Evolutionary conservation across 768 basidiomycete species (phyloP).

Genomic region (Tylopilus sp.): DNA sequence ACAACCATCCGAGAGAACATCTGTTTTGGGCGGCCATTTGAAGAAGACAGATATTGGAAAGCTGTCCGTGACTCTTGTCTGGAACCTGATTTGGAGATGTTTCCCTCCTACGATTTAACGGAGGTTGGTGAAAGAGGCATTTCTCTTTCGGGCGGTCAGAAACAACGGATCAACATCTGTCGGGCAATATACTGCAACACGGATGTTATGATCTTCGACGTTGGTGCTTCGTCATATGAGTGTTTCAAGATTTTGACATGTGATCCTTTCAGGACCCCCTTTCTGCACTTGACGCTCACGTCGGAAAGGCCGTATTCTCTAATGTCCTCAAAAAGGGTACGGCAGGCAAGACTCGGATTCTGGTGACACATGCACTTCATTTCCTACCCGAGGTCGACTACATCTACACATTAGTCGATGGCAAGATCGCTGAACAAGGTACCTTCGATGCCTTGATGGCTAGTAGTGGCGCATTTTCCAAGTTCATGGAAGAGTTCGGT

Average conservation of each 20-base stretch:
- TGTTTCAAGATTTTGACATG: background rate
- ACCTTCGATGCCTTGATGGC: conserved; percentile 71
- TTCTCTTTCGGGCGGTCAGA: conserved; percentile 80
- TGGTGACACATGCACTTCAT: conserved; percentile 91
- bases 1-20: conserved; percentile 88
- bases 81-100: conserved; percentile 74
- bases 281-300: conserved; percentile 90
- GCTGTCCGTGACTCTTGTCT: conserved; percentile 76
- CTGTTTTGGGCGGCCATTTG: conserved; percentile 80
- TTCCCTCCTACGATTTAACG: conserved; percentile 75
- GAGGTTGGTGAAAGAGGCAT: conserved; percentile 89
- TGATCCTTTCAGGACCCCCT: conserved; percentile 58
- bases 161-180: conserved; percentile 81
- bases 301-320: conserved; percentile 84
- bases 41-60: conserved; percentile 79
- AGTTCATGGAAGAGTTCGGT: conserved; percentile 76
- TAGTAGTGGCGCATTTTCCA: conserved; percentile 63
- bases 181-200: conserved; percentile 84
- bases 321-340: conserved; percentile 69
- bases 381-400: conserved; percentile 87
- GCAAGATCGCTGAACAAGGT: conserved; percentile 75
- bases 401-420: conserved; percentile 75
- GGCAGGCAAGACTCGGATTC: conserved; percentile 71
- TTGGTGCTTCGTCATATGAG: conserved; percentile 13
- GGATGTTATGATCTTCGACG: conserved; percentile 84